These are phyloP conservation scores for Pilasporangium apinafurcum DNA, from an alignment of 352 stramenopile species.

Conservation along the genomic window DNA sequence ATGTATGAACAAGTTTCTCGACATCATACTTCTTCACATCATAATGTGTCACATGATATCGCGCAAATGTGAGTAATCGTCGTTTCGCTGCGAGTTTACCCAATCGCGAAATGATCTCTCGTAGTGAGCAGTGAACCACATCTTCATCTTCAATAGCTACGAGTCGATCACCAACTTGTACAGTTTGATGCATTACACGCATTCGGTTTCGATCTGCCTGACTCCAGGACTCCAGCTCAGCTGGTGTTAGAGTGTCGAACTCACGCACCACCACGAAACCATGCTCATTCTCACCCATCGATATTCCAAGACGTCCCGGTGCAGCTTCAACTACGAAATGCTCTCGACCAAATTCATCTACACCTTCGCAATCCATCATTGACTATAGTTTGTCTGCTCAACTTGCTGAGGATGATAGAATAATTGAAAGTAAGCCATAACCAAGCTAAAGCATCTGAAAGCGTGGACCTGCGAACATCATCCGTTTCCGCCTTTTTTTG, in stretches of 20 bases:
- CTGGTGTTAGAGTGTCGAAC: slow-evolving; percentile 15
- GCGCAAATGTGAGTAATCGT: slow-evolving; percentile 38
- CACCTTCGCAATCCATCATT: slow-evolving; percentile 15
- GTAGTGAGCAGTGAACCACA: slow-evolving; percentile 29
- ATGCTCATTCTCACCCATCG: slow-evolving; percentile 35
- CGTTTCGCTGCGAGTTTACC: slow-evolving; percentile 28
- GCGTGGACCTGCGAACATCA: no score
- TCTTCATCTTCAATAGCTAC: slow-evolving; percentile 41
- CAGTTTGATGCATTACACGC: slow-evolving; percentile 17
- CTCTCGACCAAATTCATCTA: slow-evolving; percentile 43
- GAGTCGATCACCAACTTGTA: slow-evolving; percentile 41
- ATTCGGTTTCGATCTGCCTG: slow-evolving; percentile 26
- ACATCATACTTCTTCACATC: slow-evolving; percentile 30
- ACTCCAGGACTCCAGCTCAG: slow-evolving; percentile 17
- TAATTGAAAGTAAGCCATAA: no score
- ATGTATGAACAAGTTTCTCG: slow-evolving; percentile 40
- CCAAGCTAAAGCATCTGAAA: no score
- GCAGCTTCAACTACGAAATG: slow-evolving; percentile 39
- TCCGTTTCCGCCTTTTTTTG: no score
- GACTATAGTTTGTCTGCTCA: background rate
- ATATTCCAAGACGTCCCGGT: slow-evolving; percentile 42
- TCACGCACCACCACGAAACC: slow-evolving; percentile 41
- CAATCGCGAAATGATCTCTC: slow-evolving; percentile 37
- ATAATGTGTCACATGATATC: slow-evolving; percentile 26
- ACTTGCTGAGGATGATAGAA: no score